Conservation (phyloP, 345 rosid species). For the Pugionium dolabratum region DNA sequence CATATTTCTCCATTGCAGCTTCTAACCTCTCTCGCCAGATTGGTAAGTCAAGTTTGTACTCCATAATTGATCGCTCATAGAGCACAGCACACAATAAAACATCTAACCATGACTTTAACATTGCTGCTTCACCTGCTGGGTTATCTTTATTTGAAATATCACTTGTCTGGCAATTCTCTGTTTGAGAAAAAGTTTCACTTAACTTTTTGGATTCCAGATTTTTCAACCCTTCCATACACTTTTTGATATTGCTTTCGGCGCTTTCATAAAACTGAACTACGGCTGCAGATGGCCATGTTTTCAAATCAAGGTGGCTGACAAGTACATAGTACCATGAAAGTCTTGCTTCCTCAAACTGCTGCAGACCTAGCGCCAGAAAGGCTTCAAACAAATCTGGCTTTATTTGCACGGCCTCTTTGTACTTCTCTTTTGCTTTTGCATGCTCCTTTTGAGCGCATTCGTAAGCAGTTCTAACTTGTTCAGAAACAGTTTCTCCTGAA, state of each 20-base stretch:
- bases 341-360: conserved; percentile 87
- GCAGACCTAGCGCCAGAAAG: conserved; percentile 68
- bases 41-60: conserved; percentile 72
- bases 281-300: conserved; percentile 63
- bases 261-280: conserved; percentile 61
- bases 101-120: conserved; percentile 67
- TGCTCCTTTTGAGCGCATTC: conserved; percentile 64
- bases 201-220: conserved; percentile 43
- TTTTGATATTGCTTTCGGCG: conserved; percentile 78
- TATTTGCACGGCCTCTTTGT: conserved; percentile 73
- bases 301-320: conserved; percentile 55
- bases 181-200: neutral
- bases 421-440: conserved; percentile 56
- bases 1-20: conserved; percentile 77
- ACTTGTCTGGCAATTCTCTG: too few species aligned
- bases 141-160: conserved; percentile 51
- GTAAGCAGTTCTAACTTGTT: conserved; percentile 57
- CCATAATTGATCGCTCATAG: conserved; percentile 84
- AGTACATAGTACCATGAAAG: conserved; percentile 81
- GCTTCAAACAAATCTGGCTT: conserved; percentile 83
- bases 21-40: conserved; percentile 74
- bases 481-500: conserved; percentile 55
- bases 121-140: conserved; percentile 53
- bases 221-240: conserved; percentile 70
- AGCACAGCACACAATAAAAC: conserved; percentile 78